Evolutionary conservation across 108 stramenopile species (phyloP).

Genomic region (Discostella pseudostelligera): DNA sequence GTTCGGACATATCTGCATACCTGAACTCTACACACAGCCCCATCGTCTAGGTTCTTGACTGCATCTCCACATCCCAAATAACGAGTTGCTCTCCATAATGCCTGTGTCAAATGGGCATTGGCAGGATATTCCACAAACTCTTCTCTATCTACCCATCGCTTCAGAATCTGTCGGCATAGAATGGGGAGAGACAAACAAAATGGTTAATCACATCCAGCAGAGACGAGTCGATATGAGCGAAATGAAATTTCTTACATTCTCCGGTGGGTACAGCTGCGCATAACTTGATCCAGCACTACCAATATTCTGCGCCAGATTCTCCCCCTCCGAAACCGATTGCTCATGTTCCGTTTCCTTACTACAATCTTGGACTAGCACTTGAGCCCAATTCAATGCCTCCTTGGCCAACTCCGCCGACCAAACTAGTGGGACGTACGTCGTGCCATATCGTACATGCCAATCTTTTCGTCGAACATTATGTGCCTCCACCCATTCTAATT

Average conservation of each 20-base stretch:
- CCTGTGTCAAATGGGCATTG: constrained; percentile 34
- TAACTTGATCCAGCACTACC: not conserved
- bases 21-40: constrained; percentile 31
- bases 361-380: constrained; percentile 18
- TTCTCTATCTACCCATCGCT: constrained; percentile 34
- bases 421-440: constrained; percentile 27
- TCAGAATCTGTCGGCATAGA: constrained; percentile 14
- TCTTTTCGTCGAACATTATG: constrained; percentile 29
- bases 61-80: constrained; percentile 41
- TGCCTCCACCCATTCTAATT: constrained; percentile 29
- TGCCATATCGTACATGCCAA: constrained; percentile 32
- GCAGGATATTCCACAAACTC: constrained; percentile 11
- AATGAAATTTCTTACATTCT: constrained; percentile 15
- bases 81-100: constrained; percentile 27
- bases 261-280: constrained; percentile 27
- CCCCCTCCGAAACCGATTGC: constrained; percentile 13
- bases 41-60: constrained; percentile 21
- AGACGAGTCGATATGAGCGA: not conserved
- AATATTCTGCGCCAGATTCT: constrained; percentile 32
- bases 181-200: not conserved
- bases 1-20: constrained; percentile 33
- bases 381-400: constrained; percentile 25
- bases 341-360: constrained; percentile 25
- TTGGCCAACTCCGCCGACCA: constrained; percentile 32
- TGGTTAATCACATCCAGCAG: not conserved